Conservation (phyloP, 208 protist genomes). For the Crithidia mellificae region DNA sequence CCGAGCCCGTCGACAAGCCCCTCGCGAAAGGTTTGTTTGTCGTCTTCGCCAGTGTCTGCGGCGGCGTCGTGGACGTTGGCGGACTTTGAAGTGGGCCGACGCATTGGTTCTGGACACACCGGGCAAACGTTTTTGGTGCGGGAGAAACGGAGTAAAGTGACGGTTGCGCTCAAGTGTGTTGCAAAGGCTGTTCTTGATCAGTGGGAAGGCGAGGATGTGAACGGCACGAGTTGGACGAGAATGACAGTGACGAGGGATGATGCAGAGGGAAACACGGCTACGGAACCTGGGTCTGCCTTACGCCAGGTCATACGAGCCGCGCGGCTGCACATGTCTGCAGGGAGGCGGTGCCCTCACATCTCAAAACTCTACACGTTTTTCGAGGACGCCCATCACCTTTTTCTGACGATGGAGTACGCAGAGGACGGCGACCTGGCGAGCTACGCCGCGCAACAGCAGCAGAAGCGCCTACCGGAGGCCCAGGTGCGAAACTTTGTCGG, state of each 20-base stretch:
- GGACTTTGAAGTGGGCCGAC: constrained; percentile 60
- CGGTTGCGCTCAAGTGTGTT: constrained; percentile 58
- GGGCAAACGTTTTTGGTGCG: constrained; percentile 54
- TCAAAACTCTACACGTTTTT: constrained; percentile 97
- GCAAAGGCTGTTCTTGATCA: background rate
- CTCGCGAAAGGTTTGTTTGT: background rate
- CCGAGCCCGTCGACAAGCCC: background rate
- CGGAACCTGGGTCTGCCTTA: too few species aligned
- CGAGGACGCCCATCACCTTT: constrained; percentile 93
- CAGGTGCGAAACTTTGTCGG: constrained; percentile 30
- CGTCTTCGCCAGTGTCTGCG: background rate
- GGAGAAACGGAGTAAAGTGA: constrained; percentile 43
- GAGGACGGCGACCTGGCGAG: constrained; percentile 87
- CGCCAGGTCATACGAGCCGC: constrained; percentile 87
- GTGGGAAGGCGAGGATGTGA: background rate
- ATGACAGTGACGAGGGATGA: constrained; percentile 21
- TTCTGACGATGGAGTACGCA: constrained; percentile 97
- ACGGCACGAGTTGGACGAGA: background rate
- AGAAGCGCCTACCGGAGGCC: constrained; percentile 32
- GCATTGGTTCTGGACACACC: constrained; percentile 40
- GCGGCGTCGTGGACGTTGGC: constrained; percentile 34
- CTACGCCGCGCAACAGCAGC: constrained; percentile 1
- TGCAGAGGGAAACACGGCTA: too few species aligned
- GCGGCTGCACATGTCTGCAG: constrained; percentile 94
- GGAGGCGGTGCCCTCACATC: constrained; percentile 91